These are phyloP conservation scores for Claviceps purpurea DNA, from an alignment of 2,329 filamentous ascomycete genomes.

Conservation along the genomic window DNA sequence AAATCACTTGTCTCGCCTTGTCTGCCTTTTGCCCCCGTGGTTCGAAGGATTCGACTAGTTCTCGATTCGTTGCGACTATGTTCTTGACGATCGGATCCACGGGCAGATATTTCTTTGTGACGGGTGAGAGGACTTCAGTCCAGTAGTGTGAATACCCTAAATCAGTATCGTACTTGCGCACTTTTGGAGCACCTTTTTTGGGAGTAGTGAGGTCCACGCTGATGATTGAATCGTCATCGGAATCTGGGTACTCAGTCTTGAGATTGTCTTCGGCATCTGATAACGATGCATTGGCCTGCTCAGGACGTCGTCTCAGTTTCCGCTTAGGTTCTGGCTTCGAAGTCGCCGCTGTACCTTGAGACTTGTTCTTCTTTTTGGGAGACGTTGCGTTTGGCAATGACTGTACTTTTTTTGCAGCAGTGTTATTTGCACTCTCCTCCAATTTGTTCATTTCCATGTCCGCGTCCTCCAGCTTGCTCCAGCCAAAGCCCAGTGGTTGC, in stretches of 20 bases:
- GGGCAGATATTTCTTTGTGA: slow-evolving; percentile 64
- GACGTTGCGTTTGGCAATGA: slow-evolving; percentile 4
- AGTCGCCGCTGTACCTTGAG: slow-evolving; percentile 1
- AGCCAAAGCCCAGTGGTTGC: slow-evolving; percentile 80
- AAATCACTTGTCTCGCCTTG: slow-evolving; percentile 75
- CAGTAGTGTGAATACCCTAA: slow-evolving; percentile 82
- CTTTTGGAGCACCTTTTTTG: slow-evolving; percentile 22
- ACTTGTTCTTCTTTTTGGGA: slow-evolving; percentile 3
- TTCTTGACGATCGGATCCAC: slow-evolving; percentile 64
- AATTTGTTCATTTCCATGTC: slow-evolving; percentile 31
- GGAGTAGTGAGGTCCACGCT: slow-evolving; percentile 33
- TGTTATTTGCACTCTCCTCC: background rate
- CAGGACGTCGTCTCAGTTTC: background rate
- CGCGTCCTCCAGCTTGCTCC: slow-evolving; percentile 75
- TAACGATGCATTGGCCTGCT: background rate
- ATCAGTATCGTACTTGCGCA: slow-evolving; percentile 55
- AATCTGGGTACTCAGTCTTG: slow-evolving; percentile 27
- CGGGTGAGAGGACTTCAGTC: slow-evolving; percentile 76
- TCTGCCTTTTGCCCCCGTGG: slow-evolving; percentile 74
- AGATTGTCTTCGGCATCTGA: slow-evolving; percentile 31
- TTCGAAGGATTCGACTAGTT: slow-evolving; percentile 63
- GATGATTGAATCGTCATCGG: slow-evolving; percentile 45
- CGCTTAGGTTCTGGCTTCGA: background rate
- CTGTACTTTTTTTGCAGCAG: background rate
- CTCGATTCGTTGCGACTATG: slow-evolving; percentile 56